phyloP scores from a whole-genome alignment of 257 asterid genomes.

The Solanum pimpinellifolium region DNA sequence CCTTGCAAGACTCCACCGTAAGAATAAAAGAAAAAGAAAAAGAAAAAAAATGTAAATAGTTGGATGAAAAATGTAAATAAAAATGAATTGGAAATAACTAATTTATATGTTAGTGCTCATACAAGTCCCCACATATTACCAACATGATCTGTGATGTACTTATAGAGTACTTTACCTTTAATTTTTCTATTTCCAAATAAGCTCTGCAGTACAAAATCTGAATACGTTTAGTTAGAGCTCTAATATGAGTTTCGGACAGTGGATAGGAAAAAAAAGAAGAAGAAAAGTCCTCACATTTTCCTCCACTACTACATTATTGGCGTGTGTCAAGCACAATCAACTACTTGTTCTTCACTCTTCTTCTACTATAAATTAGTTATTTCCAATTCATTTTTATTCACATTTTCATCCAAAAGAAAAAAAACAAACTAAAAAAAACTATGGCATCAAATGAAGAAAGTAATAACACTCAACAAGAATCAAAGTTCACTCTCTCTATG shows the following conservation, averaged over 20 bases:
- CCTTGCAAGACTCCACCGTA: background rate
- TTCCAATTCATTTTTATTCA: background rate
- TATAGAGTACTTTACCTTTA: fast-evolving
- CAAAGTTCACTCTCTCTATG: slow-evolving; percentile 6
- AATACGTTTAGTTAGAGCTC: too few relatives aligned
- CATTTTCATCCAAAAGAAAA: background rate
- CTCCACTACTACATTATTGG: slow-evolving; percentile 9
- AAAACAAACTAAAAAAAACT: background rate
- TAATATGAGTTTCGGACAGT: too few relatives aligned
- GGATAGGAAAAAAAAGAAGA: too few relatives aligned
- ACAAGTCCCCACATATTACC: slow-evolving; percentile 2
- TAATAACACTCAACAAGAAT: slow-evolving; percentile 13
- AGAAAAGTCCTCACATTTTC: slow-evolving; percentile 3
- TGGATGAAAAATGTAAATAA: background rate
- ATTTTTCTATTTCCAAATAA: fast-evolving
- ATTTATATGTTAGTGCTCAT: background rate
- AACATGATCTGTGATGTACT: too few relatives aligned
- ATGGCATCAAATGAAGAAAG: slow-evolving; percentile 24
- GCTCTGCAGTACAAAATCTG: fast-evolving
- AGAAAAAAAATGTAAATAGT: background rate
- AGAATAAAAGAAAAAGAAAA: background rate
- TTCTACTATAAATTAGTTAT: background rate
- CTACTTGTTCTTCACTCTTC: background rate
- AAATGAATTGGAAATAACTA: background rate
- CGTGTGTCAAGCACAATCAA: slow-evolving; percentile 43